Conservation (phyloP, 176 grass and related monocot genomes). For the Musa acuminata region DNA sequence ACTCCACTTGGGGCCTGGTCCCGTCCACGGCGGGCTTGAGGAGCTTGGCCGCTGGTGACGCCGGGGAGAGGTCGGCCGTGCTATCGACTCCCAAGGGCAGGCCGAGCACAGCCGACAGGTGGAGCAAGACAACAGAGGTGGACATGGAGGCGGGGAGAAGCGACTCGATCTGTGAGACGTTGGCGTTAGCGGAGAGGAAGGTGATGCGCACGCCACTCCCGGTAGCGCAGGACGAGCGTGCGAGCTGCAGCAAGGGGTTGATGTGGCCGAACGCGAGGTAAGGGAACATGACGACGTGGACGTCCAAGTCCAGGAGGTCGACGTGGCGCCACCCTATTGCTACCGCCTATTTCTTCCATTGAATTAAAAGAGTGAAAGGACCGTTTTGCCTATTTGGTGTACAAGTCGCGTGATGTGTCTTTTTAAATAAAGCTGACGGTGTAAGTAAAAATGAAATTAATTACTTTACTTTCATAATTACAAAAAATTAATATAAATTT, state of each 20-base stretch:
- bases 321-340: too few species aligned
- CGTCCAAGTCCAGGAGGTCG: too few species aligned
- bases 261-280: slow-evolving; percentile 35
- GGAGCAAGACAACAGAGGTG: slow-evolving; percentile 10
- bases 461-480: too few species aligned
- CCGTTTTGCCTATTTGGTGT: too few species aligned
- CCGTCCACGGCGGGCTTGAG: slow-evolving; percentile 37
- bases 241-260: slow-evolving; percentile 29
- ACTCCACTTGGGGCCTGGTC: slow-evolving; percentile 29
- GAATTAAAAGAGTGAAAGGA: too few species aligned
- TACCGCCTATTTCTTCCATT: too few species aligned
- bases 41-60: slow-evolving; percentile 24
- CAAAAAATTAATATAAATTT: too few species aligned
- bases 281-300: slow-evolving; percentile 25
- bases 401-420: too few species aligned
- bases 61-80: slow-evolving; percentile 29
- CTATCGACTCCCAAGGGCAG: slow-evolving; percentile 27
- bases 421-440: too few species aligned
- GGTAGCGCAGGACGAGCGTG: slow-evolving; percentile 11
- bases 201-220: slow-evolving; percentile 10
- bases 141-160: slow-evolving; percentile 17
- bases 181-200: slow-evolving; percentile 28
- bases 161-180: slow-evolving; percentile 17
- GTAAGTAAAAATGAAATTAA: too few species aligned
- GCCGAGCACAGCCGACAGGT: slow-evolving; percentile 25